Evolutionary conservation across 2,329 filamentous ascomycete species (phyloP).

Genomic region (Dothidotthia symphoricarpi): DNA sequence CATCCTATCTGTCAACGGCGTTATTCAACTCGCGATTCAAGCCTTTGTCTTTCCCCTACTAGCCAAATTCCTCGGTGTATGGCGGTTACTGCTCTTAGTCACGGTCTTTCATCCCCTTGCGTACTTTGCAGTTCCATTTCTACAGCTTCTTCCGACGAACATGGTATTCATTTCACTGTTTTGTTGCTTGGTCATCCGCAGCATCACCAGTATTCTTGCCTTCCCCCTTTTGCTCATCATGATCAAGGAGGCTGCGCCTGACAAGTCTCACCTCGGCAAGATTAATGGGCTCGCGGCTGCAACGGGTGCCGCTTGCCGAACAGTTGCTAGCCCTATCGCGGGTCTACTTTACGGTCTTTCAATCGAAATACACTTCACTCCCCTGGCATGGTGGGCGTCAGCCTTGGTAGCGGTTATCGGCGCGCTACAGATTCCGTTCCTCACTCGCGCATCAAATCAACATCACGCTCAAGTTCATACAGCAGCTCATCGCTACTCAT

Average conservation of each 20-base stretch:
- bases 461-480: slow-evolving; percentile 29
- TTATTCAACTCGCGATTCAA: slow-evolving; percentile 72
- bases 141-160: slow-evolving; percentile 57
- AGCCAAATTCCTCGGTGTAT: slow-evolving; percentile 64
- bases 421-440: slow-evolving; percentile 56
- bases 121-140: slow-evolving; percentile 68
- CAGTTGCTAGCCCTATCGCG: slow-evolving; percentile 65
- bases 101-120: slow-evolving; percentile 65
- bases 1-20: slow-evolving; percentile 67
- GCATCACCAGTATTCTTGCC: slow-evolving; percentile 65
- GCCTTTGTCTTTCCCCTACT: slow-evolving; percentile 67
- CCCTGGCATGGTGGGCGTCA: slow-evolving; percentile 63
- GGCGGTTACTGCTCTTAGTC: slow-evolving; percentile 64
- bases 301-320: slow-evolving; percentile 69
- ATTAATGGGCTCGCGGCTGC: slow-evolving; percentile 73
- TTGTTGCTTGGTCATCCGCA: slow-evolving; percentile 62
- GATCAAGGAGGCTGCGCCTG: slow-evolving; percentile 68
- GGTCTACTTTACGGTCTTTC: slow-evolving; percentile 66
- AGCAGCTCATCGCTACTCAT: slow-evolving; percentile 21
- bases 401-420: slow-evolving; percentile 57
- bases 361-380: slow-evolving; percentile 56
- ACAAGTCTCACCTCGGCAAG: slow-evolving; percentile 61
- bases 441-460: slow-evolving; percentile 49
- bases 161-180: slow-evolving; percentile 64
- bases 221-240: slow-evolving; percentile 69